These are phyloP conservation scores for Boechera stricta DNA, from an alignment of 345 rosid species.

Conservation along the genomic window DNA sequence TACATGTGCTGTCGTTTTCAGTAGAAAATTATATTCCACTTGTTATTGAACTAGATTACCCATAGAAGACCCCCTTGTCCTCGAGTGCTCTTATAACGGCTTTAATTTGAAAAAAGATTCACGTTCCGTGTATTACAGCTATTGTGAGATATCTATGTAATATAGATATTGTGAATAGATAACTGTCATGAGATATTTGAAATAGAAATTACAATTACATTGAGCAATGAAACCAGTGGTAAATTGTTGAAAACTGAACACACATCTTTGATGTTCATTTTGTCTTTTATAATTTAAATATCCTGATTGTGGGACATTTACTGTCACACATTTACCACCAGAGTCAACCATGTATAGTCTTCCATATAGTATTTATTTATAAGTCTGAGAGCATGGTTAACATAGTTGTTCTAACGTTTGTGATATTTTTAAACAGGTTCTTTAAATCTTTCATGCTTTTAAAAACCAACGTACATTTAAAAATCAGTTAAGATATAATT, in stretches of 20 bases:
- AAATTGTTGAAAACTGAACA: not conserved
- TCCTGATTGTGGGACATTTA: not conserved
- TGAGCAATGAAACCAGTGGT: not conserved
- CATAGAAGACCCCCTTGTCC: not conserved
- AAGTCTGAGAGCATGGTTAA: too few relatives aligned
- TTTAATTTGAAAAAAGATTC: slow-evolving; percentile 13
- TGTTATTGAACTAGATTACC: too few relatives aligned
- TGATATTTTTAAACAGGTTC: too few relatives aligned
- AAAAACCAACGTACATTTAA: too few relatives aligned
- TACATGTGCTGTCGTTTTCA: too few relatives aligned
- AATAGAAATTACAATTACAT: not conserved
- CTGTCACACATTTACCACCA: not conserved
- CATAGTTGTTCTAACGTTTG: too few relatives aligned
- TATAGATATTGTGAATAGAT: not conserved
- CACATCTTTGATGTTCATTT: not conserved
- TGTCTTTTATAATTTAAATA: not conserved
- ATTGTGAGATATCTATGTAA: not conserved
- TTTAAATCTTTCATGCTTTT: too few relatives aligned
- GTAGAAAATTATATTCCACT: too few relatives aligned
- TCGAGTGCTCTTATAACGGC: slow-evolving; percentile 40
- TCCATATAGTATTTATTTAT: not conserved
- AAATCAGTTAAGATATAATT: too few relatives aligned
- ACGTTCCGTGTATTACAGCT: slow-evolving; percentile 26
- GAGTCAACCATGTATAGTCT: not conserved
- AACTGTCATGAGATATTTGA: not conserved